Evolutionary conservation across 495 filamentous ascomycete species (phyloP), one percentile per base, ranked within the genome.

Genomic region (Astrothelium subdiscretum): DNA sequence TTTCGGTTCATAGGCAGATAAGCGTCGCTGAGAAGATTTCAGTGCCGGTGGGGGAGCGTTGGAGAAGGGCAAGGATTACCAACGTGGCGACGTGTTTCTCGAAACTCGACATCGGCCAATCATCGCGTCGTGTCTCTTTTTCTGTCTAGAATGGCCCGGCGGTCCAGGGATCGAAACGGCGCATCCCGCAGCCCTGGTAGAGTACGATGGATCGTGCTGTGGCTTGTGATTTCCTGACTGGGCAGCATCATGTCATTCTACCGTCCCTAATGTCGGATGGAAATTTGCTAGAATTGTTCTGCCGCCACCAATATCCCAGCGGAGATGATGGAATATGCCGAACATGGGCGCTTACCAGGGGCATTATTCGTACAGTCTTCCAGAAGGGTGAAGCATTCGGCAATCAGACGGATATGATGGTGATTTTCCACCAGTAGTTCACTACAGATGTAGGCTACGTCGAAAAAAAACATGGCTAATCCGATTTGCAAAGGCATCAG

Each of bases 31-130:
- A 15, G 24, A 54, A 29, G 8, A 20, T 20, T 54, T 6, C 5
- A 29, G 48, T 54, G 48, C 1, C 29, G 48, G 15, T 54, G 24
- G 48, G 20, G n/a, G 8, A 10, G 48, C 22, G 20, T 29, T 26
- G 48, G 24, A 29, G 24, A 54, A 54, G 24, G 48, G 24, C 48
- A 54, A 29, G 48, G 48, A 54, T 54, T 4, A 24, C 48, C 24
- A 54, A 54, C 48, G 48, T 54, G 48, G 48, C 48, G 48, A 54
- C 48, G 48, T 54, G 48, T 54, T 54, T 54, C 48, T 54, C 29
- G 48, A 54, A 54, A 54, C 48, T 15, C 26, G 5, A 15, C 24
- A 12, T 54, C 15, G 48, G 48, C 48, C 48, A 54, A 54, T 54
- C 48, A 54, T 0, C 20, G 8, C 5, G 3, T 8, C 18, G 15